Base-by-base conservation (phyloP, 2,329 filamentous ascomycete species). In the Ceratocystis papillata region DNA sequence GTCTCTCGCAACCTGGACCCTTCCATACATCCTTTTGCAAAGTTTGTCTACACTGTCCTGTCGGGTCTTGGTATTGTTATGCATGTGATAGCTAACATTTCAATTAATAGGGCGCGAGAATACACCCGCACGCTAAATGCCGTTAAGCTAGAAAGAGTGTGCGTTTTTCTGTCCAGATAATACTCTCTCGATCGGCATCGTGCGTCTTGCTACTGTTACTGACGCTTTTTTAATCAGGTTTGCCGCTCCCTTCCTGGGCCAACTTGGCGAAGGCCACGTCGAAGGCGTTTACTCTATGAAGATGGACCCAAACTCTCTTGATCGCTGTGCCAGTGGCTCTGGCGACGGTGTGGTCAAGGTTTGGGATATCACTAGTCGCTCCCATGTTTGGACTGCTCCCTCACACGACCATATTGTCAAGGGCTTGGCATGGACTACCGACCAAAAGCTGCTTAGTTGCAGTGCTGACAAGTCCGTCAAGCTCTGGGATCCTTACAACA, bases 401-500 rank as follows among this genome's bases (percentile, higher is more conserved):
- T 93, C 91, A 28, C 95, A 99, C 74, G 89, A 96, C 71, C 96
- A 96, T 71, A 87, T 96, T 57, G 90, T 97, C 71, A 96, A 96
- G 79, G 89, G 88, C 15, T 81, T 96, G 73, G 88, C 87, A 71
- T 99, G 93, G 88, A 96, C 91, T 2, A 82, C 84, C 57, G 90
- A 96, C 71, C 83, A 87, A 73, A 93, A 91, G 73, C 79, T 97
- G 15, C 78, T 97, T 60, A 93, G 90, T 1, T 96, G 92, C 73
- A 91, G 89, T 5, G 87, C 85, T 68, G 94, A 99, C 76, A 85
- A 86, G 70, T 88, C 89, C 3, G 83, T 97, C 72, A 96, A 97
- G 75, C 79, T 99, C 41, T 96, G 89, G 77, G 91, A 96, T 72
- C 92, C 93, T 0, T 95, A 95, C 75, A 86, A 88, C 74, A 87